A percentile compares a stretch with the other conserved stretches of the same genome.
These are phyloP conservation scores for Ceriops zippeliana DNA, from an alignment of 345 rosid genomes.

Conservation along the genomic window DNA sequence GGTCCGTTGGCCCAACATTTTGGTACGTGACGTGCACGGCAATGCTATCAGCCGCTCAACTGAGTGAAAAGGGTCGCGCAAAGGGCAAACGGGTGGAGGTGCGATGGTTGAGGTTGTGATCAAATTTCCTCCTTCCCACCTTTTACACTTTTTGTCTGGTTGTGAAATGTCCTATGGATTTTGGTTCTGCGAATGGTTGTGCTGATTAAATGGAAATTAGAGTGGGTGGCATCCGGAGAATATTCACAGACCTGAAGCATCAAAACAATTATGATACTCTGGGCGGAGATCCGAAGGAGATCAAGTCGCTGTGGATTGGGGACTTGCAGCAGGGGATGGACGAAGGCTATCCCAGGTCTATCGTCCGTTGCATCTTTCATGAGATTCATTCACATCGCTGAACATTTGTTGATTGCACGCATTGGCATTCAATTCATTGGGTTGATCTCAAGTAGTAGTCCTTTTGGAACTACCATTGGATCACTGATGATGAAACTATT, in stretches of 20 bases:
- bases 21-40: too few relatives aligned
- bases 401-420: too few relatives aligned
- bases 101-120: background rate
- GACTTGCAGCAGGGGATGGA: conserved; percentile 95
- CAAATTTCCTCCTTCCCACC: background rate
- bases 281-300: conserved; percentile 33
- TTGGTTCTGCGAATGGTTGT: too few relatives aligned
- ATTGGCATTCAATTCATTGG: conserved; percentile 10
- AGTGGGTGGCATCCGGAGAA: background rate
- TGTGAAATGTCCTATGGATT: too few relatives aligned
- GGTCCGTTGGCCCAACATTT: too few relatives aligned
- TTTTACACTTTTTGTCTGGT: background rate
- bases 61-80: too few relatives aligned
- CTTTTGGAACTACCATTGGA: conserved; percentile 43
- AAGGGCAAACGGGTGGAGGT: too few relatives aligned
- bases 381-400: too few relatives aligned
- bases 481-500: conserved; percentile 35
- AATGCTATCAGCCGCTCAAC: background rate
- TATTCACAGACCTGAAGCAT: conserved; percentile 11
- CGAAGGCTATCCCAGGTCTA: conserved; percentile 58
- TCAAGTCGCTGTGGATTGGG: conserved; percentile 90
- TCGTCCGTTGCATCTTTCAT: background rate
- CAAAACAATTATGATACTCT: background rate
- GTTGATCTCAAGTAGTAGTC: conserved; percentile 32
- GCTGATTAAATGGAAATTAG: background rate